These are phyloP conservation scores for Penicillium canariense DNA, from an alignment of 495 filamentous ascomycete species.

Conservation along the genomic window DNA sequence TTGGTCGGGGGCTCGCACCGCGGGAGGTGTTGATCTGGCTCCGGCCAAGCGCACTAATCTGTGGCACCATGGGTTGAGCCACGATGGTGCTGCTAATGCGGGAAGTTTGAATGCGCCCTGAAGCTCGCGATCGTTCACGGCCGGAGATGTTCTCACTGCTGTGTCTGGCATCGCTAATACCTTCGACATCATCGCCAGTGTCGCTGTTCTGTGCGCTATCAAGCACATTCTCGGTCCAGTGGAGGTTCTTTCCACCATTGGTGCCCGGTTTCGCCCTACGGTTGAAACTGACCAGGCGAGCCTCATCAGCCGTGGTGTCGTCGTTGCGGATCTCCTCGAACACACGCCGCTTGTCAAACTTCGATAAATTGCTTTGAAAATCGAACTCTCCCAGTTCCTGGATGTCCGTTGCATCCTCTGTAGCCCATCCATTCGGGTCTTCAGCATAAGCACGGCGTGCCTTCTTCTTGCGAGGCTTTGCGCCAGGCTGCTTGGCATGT, in stretches of 20 bases:
- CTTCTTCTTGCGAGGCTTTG: constrained; percentile 53
- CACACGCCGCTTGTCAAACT: constrained; percentile 88
- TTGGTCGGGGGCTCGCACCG: constrained; percentile 43
- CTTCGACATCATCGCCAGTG: constrained; percentile 59
- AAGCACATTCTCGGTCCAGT: constrained; percentile 89
- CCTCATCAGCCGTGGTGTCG: constrained; percentile 83
- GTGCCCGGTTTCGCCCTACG: constrained; percentile 73
- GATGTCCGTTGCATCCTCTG: constrained; percentile 95
- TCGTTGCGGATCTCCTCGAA: constrained; percentile 87
- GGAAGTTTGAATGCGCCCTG: constrained; percentile 50
- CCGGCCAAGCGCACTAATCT: constrained; percentile 37
- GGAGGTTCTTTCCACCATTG: constrained; percentile 82
- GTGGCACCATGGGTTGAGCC: constrained; percentile 34
- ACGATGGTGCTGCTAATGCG: constrained; percentile 60
- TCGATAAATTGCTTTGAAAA: constrained; percentile 80
- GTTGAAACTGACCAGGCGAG: constrained; percentile 87
- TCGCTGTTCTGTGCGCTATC: constrained; percentile 67
- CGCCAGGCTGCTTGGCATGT: constrained; percentile 20
- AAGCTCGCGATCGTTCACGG: constrained; percentile 50
- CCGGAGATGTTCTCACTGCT: constrained; percentile 55
- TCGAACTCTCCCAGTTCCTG: constrained; percentile 94
- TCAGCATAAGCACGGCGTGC: constrained; percentile 52
- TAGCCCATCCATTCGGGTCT: constrained; percentile 87
- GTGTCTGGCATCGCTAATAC: constrained; percentile 53
- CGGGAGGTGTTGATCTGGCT: constrained; percentile 41